Conservation (phyloP, 2,329 filamentous ascomycete species). For the Chaetothyriales sp. region DNA sequence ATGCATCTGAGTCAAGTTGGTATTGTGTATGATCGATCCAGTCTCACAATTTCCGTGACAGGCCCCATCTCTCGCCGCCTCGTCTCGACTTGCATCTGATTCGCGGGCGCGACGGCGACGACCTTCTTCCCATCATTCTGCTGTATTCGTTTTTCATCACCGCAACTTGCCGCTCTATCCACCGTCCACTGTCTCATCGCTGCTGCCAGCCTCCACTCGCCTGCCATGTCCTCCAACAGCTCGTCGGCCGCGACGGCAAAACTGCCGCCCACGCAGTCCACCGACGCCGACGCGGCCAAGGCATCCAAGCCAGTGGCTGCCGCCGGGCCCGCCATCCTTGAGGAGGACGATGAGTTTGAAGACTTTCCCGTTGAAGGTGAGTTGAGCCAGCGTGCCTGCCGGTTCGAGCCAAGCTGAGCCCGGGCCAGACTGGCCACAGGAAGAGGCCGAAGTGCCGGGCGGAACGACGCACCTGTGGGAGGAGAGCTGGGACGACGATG, state of each 20-base stretch:
- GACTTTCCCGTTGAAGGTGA: conserved; percentile 94
- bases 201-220: too few species aligned
- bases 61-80: too few species aligned
- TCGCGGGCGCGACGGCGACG: too few species aligned
- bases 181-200: too few species aligned
- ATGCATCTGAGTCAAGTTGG: too few species aligned
- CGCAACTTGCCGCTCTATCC: too few species aligned
- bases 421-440: conserved; percentile 64
- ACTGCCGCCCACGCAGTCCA: conserved; percentile 16
- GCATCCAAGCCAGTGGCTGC: conserved; percentile 37
- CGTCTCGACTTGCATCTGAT: too few species aligned
- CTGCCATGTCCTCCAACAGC: not conserved
- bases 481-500: conserved; percentile 99
- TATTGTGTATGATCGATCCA: too few species aligned
- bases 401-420: not conserved
- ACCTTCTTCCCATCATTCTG: too few species aligned
- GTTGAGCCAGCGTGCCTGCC: conserved; percentile 1
- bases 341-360: conserved; percentile 98
- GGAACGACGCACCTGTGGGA: conserved; percentile 82
- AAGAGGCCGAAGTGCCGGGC: conserved; percentile 57
- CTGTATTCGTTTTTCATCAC: conserved; percentile 24
- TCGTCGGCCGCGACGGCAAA: conserved; percentile 6
- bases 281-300: conserved; percentile 27
- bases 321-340: conserved; percentile 58
- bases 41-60: too few species aligned